Evolutionary conservation across 208 protist genomes (phyloP).

Genomic region (Trypanosoma boissoni): DNA sequence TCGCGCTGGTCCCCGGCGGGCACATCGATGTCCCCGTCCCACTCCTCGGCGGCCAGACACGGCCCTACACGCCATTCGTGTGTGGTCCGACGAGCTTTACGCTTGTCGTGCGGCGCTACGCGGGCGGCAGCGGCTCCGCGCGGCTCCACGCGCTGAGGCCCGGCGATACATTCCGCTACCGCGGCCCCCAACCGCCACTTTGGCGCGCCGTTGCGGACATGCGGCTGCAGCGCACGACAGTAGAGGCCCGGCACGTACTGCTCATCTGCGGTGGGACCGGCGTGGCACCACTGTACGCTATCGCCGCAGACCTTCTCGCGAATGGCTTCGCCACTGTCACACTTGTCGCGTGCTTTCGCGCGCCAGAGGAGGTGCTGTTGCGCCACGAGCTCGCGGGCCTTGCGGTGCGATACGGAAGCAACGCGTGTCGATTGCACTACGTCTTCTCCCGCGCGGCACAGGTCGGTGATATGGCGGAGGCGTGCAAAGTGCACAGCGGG

Average conservation of each 20-base stretch:
- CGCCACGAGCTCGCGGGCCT: constrained; percentile 40
- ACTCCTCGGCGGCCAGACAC: neutral
- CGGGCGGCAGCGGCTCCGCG: constrained; percentile 34
- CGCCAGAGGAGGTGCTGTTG: constrained; percentile 36
- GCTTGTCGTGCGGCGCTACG: constrained; percentile 52
- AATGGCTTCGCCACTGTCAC: constrained; percentile 43
- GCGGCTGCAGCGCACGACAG: constrained; percentile 16
- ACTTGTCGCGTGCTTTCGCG: constrained; percentile 45
- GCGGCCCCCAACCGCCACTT: constrained; percentile 43
- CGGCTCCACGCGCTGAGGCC: constrained; percentile 38
- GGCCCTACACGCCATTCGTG: constrained; percentile 54
- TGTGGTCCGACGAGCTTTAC: constrained; percentile 46
- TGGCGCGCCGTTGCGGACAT: constrained; percentile 46
- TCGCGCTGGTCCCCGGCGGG: constrained; percentile 45
- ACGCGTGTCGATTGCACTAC: constrained; percentile 4
- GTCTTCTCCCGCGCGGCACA: constrained; percentile 9
- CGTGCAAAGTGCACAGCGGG: constrained; percentile 8
- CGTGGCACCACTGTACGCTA: constrained; percentile 56
- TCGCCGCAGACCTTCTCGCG: constrained; percentile 38
- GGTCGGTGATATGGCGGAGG: constrained; percentile 2
- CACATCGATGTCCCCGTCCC: constrained; percentile 45
- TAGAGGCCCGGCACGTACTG: constrained; percentile 39
- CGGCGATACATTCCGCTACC: constrained; percentile 47
- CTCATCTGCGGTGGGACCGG: constrained; percentile 69
- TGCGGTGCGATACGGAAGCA: constrained; percentile 8